These are phyloP conservation scores for Nevesoporus exiguus DNA, from an alignment of 768 basidiomycete species.

Conservation along the genomic window DNA sequence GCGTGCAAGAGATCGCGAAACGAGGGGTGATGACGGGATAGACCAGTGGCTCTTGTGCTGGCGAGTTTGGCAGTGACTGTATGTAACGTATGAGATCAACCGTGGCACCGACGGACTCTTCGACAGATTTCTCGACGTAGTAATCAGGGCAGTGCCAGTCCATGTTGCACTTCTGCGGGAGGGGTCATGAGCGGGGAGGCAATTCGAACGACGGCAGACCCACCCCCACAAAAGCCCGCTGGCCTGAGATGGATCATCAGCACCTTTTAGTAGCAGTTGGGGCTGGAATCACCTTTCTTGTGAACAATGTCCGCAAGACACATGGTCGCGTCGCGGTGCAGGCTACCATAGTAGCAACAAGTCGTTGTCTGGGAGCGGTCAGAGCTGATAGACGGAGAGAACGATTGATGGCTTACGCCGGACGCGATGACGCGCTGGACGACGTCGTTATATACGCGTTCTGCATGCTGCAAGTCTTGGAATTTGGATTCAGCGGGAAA, in stretches of 20 bases:
- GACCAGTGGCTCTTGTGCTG: slow-evolving; percentile 54
- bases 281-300: slow-evolving; percentile 44
- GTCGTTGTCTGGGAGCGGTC: slow-evolving; percentile 69
- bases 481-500: slow-evolving; percentile 88
- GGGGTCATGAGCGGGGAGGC: slow-evolving; percentile 4
- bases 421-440: slow-evolving; percentile 66
- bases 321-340: slow-evolving; percentile 81
- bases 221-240: slow-evolving; percentile 85
- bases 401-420: slow-evolving; percentile 54
- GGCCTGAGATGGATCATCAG: slow-evolving; percentile 44
- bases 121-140: slow-evolving; percentile 64
- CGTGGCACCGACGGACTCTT: slow-evolving; percentile 61
- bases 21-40: slow-evolving; percentile 92
- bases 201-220: slow-evolving; percentile 24
- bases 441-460: slow-evolving; percentile 62
- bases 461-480: slow-evolving; percentile 64
- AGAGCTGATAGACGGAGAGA: slow-evolving; percentile 1
- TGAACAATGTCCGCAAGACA: slow-evolving; percentile 74
- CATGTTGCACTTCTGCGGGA: slow-evolving; percentile 34
- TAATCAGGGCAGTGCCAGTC: slow-evolving; percentile 64
- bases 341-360: slow-evolving; percentile 84
- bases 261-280: background rate
- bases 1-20: slow-evolving; percentile 90
- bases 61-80: slow-evolving; percentile 44
- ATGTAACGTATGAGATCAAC: slow-evolving; percentile 66